phyloP scores from a whole-genome alignment of 148 eudicot genomes.

The Rhododendron ferrugineum region DNA sequence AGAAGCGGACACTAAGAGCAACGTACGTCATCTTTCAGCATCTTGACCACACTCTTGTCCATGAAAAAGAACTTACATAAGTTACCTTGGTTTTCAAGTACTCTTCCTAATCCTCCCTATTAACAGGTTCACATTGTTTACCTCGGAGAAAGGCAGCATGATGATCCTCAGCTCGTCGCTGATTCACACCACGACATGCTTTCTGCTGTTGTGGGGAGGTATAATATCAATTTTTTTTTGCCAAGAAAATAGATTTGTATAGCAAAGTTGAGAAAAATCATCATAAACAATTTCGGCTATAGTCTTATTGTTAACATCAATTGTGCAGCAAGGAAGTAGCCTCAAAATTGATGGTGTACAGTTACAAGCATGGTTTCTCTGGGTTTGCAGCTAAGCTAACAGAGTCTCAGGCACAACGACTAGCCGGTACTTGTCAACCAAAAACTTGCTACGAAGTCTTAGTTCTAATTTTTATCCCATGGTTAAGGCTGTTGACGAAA shows the following conservation, averaged over 20 bases:
- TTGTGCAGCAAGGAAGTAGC: slow-evolving; percentile 20
- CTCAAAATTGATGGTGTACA: slow-evolving; percentile 16
- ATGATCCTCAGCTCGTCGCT: slow-evolving; percentile 18
- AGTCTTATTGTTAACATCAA: not conserved
- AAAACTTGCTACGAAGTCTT: not conserved
- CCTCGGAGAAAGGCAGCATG: slow-evolving; percentile 18
- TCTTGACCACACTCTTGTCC: not conserved
- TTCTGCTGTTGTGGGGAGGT: slow-evolving; percentile 20
- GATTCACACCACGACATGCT: slow-evolving; percentile 24
- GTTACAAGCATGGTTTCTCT: slow-evolving; percentile 24
- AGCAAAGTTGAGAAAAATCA: not conserved
- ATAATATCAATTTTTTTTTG: not conserved
- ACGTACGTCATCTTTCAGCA: not conserved
- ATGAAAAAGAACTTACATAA: not conserved
- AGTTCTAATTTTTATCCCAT: not conserved
- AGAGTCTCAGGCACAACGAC: slow-evolving; percentile 16
- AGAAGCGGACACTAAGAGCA: not conserved
- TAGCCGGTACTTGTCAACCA: slow-evolving; percentile 10
- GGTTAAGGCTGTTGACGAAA: not conserved
- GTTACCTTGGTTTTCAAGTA: not conserved
- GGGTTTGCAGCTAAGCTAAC: slow-evolving; percentile 27
- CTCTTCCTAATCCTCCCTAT: not conserved
- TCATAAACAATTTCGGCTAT: not conserved
- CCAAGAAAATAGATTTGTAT: not conserved
- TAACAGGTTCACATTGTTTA: slow-evolving; percentile 23